These are phyloP conservation scores for Limnomonas spitsbergensis DNA, from an alignment of 139 green algal species.

Conservation along the genomic window DNA sequence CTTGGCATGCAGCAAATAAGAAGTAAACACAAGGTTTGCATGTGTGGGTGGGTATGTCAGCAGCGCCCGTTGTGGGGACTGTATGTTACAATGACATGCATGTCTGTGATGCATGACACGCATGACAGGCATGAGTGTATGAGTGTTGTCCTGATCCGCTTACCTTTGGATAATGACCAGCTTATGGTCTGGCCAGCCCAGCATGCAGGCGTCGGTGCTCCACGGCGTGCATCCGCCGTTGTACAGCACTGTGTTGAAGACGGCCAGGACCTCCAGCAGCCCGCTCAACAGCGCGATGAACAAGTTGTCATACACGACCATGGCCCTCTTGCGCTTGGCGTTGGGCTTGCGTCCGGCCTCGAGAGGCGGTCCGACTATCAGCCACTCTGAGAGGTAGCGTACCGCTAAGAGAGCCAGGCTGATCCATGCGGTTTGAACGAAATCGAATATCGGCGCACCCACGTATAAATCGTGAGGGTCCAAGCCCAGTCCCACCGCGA, in stretches of 20 bases:
- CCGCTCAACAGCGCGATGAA: slow-evolving; percentile 1
- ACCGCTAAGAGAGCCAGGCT: neutral
- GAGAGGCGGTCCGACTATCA: neutral
- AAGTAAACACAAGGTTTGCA: no score
- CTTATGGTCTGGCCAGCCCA: slow-evolving; percentile 30
- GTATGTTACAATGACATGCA: no score
- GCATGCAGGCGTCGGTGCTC: slow-evolving; percentile 30
- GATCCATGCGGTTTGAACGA: neutral
- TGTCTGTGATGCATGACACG: no score
- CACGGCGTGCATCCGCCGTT: slow-evolving; percentile 40
- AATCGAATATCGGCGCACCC: slow-evolving; percentile 2
- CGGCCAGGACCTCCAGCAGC: slow-evolving; percentile 15
- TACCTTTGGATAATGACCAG: slow-evolving; percentile 15
- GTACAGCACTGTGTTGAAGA: slow-evolving; percentile 23
- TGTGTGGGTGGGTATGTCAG: no score
- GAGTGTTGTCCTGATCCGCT: no score
- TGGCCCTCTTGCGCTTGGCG: neutral
- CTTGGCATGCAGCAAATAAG: no score
- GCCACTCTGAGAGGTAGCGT: neutral
- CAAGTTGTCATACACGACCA: neutral
- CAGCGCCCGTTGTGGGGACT: no score
- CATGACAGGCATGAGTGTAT: no score
- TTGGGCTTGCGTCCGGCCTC: neutral
- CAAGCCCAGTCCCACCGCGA: neutral
- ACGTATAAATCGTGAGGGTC: neutral